Percentiles rank a stretch among this genome's conserved stretches.
Evolutionary conservation across 192 early-diverging fungal species (phyloP).

Genomic region (Chytriomyces sp.): DNA sequence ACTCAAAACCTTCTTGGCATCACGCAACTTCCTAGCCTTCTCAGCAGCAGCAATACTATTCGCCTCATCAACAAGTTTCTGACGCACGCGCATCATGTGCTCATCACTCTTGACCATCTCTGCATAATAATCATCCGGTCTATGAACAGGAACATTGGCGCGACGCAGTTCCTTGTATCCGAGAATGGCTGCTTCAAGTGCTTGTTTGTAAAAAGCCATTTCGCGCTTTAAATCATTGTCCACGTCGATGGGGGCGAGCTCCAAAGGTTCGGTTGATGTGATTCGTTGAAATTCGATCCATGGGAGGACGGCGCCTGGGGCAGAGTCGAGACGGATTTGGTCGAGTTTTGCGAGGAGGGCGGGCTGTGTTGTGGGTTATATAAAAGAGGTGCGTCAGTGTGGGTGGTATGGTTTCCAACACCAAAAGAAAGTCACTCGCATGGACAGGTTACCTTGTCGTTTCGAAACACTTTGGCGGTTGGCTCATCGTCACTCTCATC

Average conservation of each 20-base stretch:
- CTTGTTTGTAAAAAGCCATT: constrained; percentile 92
- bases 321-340: constrained; percentile 46
- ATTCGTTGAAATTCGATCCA: constrained; percentile 57
- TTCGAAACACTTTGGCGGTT: not conserved
- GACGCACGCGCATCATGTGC: constrained; percentile 90
- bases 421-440: constrained; percentile 3
- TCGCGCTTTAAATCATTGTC: constrained; percentile 93
- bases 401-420: not conserved
- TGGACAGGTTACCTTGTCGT: constrained; percentile 18
- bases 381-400: too few species aligned
- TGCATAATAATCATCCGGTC: constrained; percentile 96
- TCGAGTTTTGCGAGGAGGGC: constrained; percentile 48
- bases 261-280: constrained; percentile 42
- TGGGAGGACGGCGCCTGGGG: constrained; percentile 39
- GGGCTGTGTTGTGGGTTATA: constrained; percentile 21
- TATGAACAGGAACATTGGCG: constrained; percentile 75
- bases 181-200: constrained; percentile 73
- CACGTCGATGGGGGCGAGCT: constrained; percentile 54
- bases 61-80: constrained; percentile 83
- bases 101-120: constrained; percentile 98
- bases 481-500: constrained; percentile 10
- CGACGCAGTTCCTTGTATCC: constrained; percentile 68
- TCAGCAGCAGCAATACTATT: constrained; percentile 80
- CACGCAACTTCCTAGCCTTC: constrained; percentile 83
- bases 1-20: constrained; percentile 77